Base-by-base conservation (phyloP, 331 rosid genomes). In the Malus hybrid region DNA sequence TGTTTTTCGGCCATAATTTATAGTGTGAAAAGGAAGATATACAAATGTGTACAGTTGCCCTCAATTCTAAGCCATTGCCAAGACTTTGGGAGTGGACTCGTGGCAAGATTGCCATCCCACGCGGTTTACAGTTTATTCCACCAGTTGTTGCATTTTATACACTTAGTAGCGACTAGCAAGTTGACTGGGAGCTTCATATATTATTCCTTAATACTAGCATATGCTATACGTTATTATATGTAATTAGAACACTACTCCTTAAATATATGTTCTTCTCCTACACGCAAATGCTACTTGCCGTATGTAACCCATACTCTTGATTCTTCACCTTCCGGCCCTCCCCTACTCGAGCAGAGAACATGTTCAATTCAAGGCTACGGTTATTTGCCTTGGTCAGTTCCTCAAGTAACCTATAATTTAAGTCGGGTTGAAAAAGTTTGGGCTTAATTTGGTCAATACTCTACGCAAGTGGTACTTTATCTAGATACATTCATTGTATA, bases 201-300 rank as follows among this genome's bases (percentile, higher is more conserved):
- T 52, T 52, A 52, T 52, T 52, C 57, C 20, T 52, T 6, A 52
- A 52, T 16, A 52, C 20, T 6, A 2, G 57, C 18, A 52, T 16
- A 2, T 15, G 20, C 0, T 1, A 16, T 16, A 7, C 3, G 57
- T 52, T 52, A 16, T 16, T 16, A 2, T 16, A 16, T 52, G 6
- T 52, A 52, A 52, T 52, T 16, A 16, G 9, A 52, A 15, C 19
- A 15, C 6, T 7, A 34, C 2, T 34, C 39, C 39, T 34, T 34
- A 71, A 63, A 27, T 10, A 34, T 64, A 6, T 13, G 10, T 52
- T 14, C 14, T 22, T 22, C 39, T 32, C 66, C 60, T 11, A 65
- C 78, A 76, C 75, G 84, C 78, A 76, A 81, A 65, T 52, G 60
- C 52, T 32, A 71, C 50, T 54, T 70, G 75, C 12, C 46, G 4